A percentile compares a stretch with the other conserved stretches of the same genome.
Conservation (phyloP, 805 yeast genomes). For the Candida ulmi region DNA sequence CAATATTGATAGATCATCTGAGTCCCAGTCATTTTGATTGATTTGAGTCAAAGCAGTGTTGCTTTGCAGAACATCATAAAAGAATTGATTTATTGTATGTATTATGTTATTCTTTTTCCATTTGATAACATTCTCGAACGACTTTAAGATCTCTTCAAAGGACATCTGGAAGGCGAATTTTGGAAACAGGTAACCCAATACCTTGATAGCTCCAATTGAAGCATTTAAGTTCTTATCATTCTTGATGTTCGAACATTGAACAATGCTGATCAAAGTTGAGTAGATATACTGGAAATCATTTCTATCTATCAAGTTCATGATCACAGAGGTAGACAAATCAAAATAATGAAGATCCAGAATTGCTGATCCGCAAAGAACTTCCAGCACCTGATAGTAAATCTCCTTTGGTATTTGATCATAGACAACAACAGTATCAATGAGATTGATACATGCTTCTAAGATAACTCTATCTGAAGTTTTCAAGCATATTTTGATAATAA, state of each 20-base stretch:
- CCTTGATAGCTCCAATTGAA: constrained; percentile 34
- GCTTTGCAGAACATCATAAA: constrained; percentile 34
- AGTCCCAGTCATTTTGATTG: constrained; percentile 38
- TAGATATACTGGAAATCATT: constrained; percentile 10
- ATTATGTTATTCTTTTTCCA: constrained; percentile 34
- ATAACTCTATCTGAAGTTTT: constrained; percentile 33
- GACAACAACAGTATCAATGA: constrained; percentile 38
- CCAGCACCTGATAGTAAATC: constrained; percentile 31
- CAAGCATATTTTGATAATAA: constrained; percentile 32
- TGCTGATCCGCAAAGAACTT: constrained; percentile 41
- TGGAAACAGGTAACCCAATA: constrained; percentile 29
- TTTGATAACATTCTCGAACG: constrained; percentile 26
- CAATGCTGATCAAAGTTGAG: constrained; percentile 11
- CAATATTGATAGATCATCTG: constrained; percentile 17
- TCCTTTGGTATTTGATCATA: constrained; percentile 42
- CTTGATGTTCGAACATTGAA: constrained; percentile 10
- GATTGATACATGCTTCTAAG: constrained; percentile 31
- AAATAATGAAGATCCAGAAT: constrained; percentile 30
- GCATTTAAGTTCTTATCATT: constrained; percentile 23
- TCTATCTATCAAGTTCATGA: constrained; percentile 28
- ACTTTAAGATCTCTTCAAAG: constrained; percentile 27
- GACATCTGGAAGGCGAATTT: constrained; percentile 21
- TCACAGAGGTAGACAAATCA: constrained; percentile 32
- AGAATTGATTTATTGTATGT: constrained; percentile 33
- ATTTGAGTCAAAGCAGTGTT: constrained; percentile 25